phyloP scores from a whole-genome alignment of 495 filamentous ascomycete species.

The Terfezia claveryi region DNA sequence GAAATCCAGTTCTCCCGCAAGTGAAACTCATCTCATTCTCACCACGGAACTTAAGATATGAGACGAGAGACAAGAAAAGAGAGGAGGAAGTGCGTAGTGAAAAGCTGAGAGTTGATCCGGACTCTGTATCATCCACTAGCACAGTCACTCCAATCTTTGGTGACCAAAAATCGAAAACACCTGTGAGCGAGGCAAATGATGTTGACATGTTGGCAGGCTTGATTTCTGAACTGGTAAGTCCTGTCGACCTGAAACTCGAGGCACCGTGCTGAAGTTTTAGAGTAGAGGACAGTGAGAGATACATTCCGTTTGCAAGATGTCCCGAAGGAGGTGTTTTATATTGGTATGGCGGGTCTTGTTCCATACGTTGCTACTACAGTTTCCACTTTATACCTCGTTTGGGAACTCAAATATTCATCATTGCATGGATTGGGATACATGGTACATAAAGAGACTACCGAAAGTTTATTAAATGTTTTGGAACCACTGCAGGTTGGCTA shows the following conservation, averaged over 20 bases:
- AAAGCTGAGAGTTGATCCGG: conserved; percentile 33
- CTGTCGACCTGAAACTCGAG: neutral
- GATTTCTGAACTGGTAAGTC: conserved; percentile 49
- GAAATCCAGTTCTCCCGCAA: too few relatives aligned
- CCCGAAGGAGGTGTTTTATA: conserved; percentile 53
- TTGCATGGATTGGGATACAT: conserved; percentile 38
- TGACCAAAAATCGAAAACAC: conserved; percentile 11
- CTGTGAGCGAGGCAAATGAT: conserved; percentile 23
- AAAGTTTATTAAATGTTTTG: conserved; percentile 50
- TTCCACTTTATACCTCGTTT: conserved; percentile 69
- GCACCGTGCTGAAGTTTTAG: conserved; percentile 16
- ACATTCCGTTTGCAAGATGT: conserved; percentile 61
- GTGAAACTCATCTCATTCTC: too few relatives aligned
- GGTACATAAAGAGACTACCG: conserved; percentile 47
- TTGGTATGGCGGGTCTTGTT: conserved; percentile 74
- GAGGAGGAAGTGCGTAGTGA: conserved; percentile 21
- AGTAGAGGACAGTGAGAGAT: conserved; percentile 51
- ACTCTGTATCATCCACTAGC: conserved; percentile 34
- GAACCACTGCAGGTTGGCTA: conserved; percentile 88
- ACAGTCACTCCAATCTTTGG: conserved; percentile 31
- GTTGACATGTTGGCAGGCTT: conserved; percentile 47
- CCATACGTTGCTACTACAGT: conserved; percentile 79
- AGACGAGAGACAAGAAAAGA: conserved; percentile 27
- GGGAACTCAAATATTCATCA: conserved; percentile 47
- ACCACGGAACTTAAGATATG: neutral